These are phyloP conservation scores for Salix viminalis DNA, from an alignment of 345 rosid species.

Conservation along the genomic window DNA sequence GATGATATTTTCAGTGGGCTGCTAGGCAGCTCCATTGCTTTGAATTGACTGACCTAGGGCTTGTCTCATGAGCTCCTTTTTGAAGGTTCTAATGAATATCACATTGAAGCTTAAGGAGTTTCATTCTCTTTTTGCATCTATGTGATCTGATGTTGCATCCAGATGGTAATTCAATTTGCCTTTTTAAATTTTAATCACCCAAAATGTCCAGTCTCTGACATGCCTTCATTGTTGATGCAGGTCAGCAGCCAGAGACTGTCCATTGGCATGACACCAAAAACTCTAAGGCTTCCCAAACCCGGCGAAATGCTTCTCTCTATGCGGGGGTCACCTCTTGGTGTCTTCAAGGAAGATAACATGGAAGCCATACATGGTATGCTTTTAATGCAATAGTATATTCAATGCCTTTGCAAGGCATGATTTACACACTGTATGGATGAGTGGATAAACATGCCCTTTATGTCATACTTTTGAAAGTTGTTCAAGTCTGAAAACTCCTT, in stretches of 20 bases:
- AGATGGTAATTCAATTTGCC: neutral
- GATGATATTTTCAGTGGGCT: neutral
- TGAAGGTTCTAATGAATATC: neutral
- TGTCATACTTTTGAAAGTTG: neutral
- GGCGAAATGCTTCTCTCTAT: constrained; percentile 92
- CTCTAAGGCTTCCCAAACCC: constrained; percentile 69
- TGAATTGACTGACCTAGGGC: neutral
- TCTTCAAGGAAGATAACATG: constrained; percentile 82
- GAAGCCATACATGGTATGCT: constrained; percentile 71
- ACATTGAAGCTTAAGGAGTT: neutral
- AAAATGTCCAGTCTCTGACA: neutral
- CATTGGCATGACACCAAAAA: constrained; percentile 86
- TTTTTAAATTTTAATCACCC: neutral
- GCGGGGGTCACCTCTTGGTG: constrained; percentile 89
- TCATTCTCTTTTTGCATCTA: neutral
- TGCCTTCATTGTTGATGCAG: constrained; percentile 32
- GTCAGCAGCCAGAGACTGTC: constrained; percentile 67
- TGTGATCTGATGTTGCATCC: neutral
- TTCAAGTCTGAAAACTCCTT: neutral
- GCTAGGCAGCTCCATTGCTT: neutral
- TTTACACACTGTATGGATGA: neutral
- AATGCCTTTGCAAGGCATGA: neutral
- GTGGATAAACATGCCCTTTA: neutral
- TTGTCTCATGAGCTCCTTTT: neutral
- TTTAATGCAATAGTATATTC: neutral